Conservation (phyloP, 768 basidiomycete species). For the Termitomyces sp. region DNA sequence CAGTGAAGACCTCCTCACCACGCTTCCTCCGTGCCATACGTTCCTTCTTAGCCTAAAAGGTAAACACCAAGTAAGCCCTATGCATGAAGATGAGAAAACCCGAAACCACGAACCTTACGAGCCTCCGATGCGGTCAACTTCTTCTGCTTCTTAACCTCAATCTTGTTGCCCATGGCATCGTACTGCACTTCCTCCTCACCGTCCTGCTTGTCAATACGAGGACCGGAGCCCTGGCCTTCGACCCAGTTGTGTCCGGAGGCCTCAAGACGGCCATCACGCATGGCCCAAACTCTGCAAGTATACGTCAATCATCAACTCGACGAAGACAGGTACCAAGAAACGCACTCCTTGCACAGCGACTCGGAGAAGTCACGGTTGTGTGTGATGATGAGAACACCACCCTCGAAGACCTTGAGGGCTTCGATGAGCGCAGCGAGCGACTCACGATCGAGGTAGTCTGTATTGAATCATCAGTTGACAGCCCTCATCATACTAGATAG, state of each 20-base stretch:
- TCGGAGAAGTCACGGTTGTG: slow-evolving; percentile 99
- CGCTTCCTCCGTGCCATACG: slow-evolving; percentile 88
- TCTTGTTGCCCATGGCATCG: slow-evolving; percentile 99
- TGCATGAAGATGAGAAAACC: not conserved
- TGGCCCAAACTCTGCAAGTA: slow-evolving; percentile 81
- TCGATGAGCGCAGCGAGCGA: slow-evolving; percentile 98
- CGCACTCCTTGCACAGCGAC: slow-evolving; percentile 85
- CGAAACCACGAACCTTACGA: slow-evolving; percentile 58
- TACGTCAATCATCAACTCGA: not conserved
- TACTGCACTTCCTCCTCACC: slow-evolving; percentile 89
- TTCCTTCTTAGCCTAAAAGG: slow-evolving; percentile 78
- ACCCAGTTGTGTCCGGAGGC: slow-evolving; percentile 99
- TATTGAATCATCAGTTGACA: slow-evolving; percentile 11
- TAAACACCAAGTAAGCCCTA: slow-evolving; percentile 3
- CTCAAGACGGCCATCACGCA: slow-evolving; percentile 95
- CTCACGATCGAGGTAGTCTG: slow-evolving; percentile 99
- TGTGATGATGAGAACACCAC: slow-evolving; percentile 96
- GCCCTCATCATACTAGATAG: not conserved
- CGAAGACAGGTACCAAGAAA: not conserved
- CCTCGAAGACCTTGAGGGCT: slow-evolving; percentile 96
- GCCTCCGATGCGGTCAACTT: slow-evolving; percentile 81
- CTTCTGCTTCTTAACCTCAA: slow-evolving; percentile 81
- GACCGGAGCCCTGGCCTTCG: slow-evolving; percentile 94
- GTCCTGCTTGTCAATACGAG: slow-evolving; percentile 91
- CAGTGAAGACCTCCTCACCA: slow-evolving; percentile 68